phyloP scores from a whole-genome alignment of 75 land plant genomes.

The Larix kaempferi region DNA sequence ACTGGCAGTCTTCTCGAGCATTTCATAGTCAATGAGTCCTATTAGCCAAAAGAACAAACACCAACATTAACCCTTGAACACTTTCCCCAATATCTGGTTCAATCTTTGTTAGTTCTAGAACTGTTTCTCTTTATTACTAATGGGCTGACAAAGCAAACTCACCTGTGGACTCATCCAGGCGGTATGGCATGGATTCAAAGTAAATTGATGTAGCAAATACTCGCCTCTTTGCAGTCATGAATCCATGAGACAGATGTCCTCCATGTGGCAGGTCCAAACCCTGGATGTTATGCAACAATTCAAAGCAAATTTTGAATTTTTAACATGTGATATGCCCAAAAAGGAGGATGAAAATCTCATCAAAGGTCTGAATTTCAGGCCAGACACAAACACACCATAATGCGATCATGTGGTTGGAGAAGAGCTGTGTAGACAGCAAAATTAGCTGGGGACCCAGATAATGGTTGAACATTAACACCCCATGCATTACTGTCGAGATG shows the following conservation, averaged over 20 bases:
- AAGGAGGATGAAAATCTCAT: conserved; percentile 1
- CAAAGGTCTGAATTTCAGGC: too few species aligned
- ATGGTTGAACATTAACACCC: conserved; percentile 95
- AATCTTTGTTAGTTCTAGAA: too few species aligned
- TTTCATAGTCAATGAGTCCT: conserved; percentile 82
- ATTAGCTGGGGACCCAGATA: conserved; percentile 93
- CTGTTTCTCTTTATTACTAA: too few species aligned
- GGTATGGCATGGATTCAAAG: conserved; percentile 93
- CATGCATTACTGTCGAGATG: conserved; percentile 56
- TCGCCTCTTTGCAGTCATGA: conserved; percentile 81
- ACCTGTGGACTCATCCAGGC: conserved; percentile 76
- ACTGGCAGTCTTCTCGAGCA: conserved; percentile 75
- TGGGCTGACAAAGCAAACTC: not conserved
- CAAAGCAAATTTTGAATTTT: not conserved
- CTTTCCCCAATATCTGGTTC: too few species aligned
- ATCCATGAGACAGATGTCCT: conserved; percentile 88
- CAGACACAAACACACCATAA: conserved; percentile 54
- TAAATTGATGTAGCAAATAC: conserved; percentile 84
- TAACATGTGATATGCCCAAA: not conserved
- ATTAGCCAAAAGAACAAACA: conserved; percentile 1
- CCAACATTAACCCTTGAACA: too few species aligned
- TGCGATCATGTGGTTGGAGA: conserved; percentile 86
- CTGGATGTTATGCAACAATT: conserved; percentile 15
- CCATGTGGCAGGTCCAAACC: conserved; percentile 88
- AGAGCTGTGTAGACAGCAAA: conserved; percentile 90